phyloP scores from a whole-genome alignment of 148 eudicot genomes.

The Camellia japonica region DNA sequence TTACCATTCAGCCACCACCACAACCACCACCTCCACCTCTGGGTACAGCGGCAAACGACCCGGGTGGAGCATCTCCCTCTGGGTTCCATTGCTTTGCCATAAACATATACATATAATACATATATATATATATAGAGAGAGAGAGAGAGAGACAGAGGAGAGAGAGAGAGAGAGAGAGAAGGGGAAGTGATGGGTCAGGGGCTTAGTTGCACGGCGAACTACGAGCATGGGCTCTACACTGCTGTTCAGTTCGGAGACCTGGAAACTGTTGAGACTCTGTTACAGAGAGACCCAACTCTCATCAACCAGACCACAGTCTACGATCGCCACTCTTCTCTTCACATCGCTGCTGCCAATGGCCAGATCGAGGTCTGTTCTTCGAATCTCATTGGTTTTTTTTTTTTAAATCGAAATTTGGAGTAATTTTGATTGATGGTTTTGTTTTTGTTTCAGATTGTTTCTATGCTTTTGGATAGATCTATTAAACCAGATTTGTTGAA shows the following conservation, averaged over 20 bases:
- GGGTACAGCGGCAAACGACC: constrained; percentile 25
- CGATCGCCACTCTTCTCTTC: constrained; percentile 84
- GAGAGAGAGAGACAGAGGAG: not conserved
- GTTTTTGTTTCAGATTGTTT: constrained; percentile 50
- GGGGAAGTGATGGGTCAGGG: constrained; percentile 69
- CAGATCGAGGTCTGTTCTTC: constrained; percentile 72
- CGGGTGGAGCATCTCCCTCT: constrained; percentile 17
- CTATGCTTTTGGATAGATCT: constrained; percentile 71
- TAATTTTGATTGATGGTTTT: constrained; percentile 15
- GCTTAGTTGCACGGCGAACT: constrained; percentile 49
- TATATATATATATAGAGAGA: not conserved
- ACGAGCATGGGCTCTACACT: constrained; percentile 48
- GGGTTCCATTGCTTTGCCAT: not conserved
- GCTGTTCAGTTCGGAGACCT: constrained; percentile 71
- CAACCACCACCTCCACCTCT: constrained; percentile 28
- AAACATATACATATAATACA: not conserved
- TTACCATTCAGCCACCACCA: constrained; percentile 16
- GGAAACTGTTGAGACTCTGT: constrained; percentile 31
- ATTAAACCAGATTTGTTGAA: constrained; percentile 71
- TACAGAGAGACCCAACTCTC: constrained; percentile 47
- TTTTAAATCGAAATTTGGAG: not conserved
- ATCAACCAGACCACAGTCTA: constrained; percentile 43
- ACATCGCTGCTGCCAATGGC: constrained; percentile 84
- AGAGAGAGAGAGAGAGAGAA: not conserved
- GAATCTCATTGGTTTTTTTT: not conserved